A percentile compares a stretch with the other conserved stretches of the same genome.
These are phyloP conservation scores for Trichoderma virens DNA, from an alignment of 495 filamentous ascomycete species.

Conservation along the genomic window DNA sequence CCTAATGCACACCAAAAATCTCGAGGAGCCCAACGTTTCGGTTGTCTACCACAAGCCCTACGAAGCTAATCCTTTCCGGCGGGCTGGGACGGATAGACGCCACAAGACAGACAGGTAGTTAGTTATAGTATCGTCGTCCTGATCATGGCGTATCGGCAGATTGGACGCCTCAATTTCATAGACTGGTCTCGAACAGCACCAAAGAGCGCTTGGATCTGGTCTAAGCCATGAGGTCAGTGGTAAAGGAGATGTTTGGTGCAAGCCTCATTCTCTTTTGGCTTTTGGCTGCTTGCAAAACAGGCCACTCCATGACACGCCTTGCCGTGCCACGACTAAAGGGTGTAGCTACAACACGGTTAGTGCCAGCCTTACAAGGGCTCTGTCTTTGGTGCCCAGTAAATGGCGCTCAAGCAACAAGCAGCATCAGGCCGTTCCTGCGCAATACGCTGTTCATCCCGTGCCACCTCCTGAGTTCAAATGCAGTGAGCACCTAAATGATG, in stretches of 20 bases:
- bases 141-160: neutral
- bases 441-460: neutral
- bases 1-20: neutral
- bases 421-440: neutral
- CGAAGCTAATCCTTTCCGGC: neutral
- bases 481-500: neutral
- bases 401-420: neutral
- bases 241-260: neutral
- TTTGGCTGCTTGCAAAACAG: neutral
- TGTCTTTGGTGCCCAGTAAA: neutral
- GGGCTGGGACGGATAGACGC: conserved; percentile 1
- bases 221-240: neutral
- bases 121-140: too few species aligned
- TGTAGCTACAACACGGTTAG: neutral
- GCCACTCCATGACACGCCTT: neutral
- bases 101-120: neutral
- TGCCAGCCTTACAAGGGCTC: neutral
- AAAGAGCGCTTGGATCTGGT: neutral
- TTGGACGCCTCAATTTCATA: neutral
- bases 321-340: neutral
- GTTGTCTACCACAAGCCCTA: conserved; percentile 1
- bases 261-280: neutral
- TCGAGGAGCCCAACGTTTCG: neutral
- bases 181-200: neutral
- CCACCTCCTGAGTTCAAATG: neutral